These are phyloP conservation scores for Curvularia lunata DNA, from an alignment of 2,329 filamentous ascomycete genomes.

Conservation along the genomic window DNA sequence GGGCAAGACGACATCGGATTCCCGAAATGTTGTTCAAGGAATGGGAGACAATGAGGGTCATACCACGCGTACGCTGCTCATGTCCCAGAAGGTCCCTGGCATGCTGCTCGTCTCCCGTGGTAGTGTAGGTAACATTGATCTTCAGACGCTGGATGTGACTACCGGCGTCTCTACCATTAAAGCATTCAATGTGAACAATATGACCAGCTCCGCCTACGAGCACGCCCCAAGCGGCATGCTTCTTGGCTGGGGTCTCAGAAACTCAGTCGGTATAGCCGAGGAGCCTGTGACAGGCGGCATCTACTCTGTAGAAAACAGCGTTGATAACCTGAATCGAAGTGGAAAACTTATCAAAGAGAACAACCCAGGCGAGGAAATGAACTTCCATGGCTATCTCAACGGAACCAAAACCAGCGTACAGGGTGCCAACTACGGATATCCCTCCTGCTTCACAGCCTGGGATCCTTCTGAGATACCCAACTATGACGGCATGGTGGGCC, in stretches of 20 bases:
- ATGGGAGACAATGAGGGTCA: slow-evolving; percentile 67
- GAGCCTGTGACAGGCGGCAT: slow-evolving; percentile 60
- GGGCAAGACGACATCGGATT: slow-evolving; percentile 55
- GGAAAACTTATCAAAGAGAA: slow-evolving; percentile 68
- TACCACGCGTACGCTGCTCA: slow-evolving; percentile 69
- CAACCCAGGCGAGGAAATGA: slow-evolving; percentile 77
- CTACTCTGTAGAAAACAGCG: slow-evolving; percentile 71
- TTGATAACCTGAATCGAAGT: slow-evolving; percentile 66
- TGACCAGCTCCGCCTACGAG: slow-evolving; percentile 51
- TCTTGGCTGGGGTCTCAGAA: slow-evolving; percentile 72
- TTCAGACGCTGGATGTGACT: slow-evolving; percentile 55
- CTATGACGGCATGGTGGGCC: slow-evolving; percentile 54
- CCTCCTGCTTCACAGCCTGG: slow-evolving; percentile 72
- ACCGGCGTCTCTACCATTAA: slow-evolving; percentile 72
- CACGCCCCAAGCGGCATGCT: slow-evolving; percentile 60
- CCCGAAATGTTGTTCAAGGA: slow-evolving; percentile 63
- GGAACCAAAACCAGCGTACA: slow-evolving; percentile 52
- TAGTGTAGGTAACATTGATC: slow-evolving; percentile 68
- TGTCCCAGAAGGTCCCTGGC: slow-evolving; percentile 62
- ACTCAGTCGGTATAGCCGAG: slow-evolving; percentile 74
- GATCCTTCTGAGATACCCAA: slow-evolving; percentile 58
- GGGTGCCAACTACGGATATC: slow-evolving; percentile 72
- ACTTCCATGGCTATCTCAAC: slow-evolving; percentile 70
- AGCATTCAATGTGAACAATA: slow-evolving; percentile 61
- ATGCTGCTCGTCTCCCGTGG: slow-evolving; percentile 71